Evolutionary conservation across 306 rosid genomes (phyloP), one percentile per base, ranked within the genome.

Genomic region (Carpinus viminea): DNA sequence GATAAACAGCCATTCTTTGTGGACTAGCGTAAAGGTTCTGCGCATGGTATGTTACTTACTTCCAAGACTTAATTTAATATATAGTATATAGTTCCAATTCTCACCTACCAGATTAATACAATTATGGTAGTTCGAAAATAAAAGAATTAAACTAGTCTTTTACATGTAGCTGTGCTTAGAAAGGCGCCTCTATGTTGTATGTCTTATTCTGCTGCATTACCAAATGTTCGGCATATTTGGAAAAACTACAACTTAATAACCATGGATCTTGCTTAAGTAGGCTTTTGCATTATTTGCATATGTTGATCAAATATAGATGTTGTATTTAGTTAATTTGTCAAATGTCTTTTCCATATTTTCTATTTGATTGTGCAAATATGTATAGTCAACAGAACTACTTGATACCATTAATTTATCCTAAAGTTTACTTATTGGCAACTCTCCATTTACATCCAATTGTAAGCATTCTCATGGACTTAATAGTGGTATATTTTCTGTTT

Each of bases 401-500:
- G 71, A 28, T 28, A 12, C 68, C 24, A 62, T 5, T 62, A 62
- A 6, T 34, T 62, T 62, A 12, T 6, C 11, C 43, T 28, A 18
- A 7, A 31, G 1, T 34, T 62, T 10, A 59, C 36, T 59, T 24
- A 4, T 59, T 31, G 46, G 68, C 12, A 0, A 12, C 13, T 31
- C 12, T 62, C 20, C 69, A 34, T 62, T 24, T 16, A 15, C 69
- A 62, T 62, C 45, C 69, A 62, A 62, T 26, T 62, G 12, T 15
- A 12, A 31, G 46, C 21, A 62, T 62, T 36, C 47, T 31, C 2
- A 17, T 70, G 47, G 52, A 48, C 68, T 24, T 76, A 57, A 61
- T 81, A 9, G 56, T 50, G 12, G 57, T 69, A 24, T 70, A 56
- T 62, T 45, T 73, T 73, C 50, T 53, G 75, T 72, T 31, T n/a